Conservation (phyloP, 169 alveolate species). For the Cryptosporidium canis region DNA sequence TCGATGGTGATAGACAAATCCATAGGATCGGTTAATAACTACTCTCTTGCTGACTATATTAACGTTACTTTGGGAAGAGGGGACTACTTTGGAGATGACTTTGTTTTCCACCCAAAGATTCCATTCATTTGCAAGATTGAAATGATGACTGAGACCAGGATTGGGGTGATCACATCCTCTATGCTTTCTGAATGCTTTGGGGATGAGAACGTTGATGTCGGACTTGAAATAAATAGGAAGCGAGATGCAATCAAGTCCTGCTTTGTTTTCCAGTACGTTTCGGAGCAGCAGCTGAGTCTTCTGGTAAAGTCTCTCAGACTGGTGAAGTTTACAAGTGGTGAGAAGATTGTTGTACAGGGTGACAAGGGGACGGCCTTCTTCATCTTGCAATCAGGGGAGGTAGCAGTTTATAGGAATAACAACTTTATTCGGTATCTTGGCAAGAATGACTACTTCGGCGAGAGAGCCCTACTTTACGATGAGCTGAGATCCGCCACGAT, state of each 20-base stretch:
- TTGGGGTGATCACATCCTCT: slow-evolving; percentile 56
- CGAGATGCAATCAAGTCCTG: slow-evolving; percentile 60
- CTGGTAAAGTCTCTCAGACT: slow-evolving; percentile 50
- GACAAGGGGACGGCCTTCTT: slow-evolving; percentile 90
- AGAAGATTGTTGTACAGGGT: slow-evolving; percentile 90
- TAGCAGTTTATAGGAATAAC: slow-evolving; percentile 85
- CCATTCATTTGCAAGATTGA: slow-evolving; percentile 85
- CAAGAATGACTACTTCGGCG: slow-evolving; percentile 94
- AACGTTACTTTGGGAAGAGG: slow-evolving; percentile 86
- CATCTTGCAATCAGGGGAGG: slow-evolving; percentile 92
- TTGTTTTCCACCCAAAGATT: slow-evolving; percentile 84
- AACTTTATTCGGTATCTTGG: slow-evolving; percentile 87
- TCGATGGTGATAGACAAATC: slow-evolving; percentile 54
- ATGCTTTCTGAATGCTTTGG: slow-evolving; percentile 70
- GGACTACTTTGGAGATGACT: slow-evolving; percentile 93
- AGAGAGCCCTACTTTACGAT: slow-evolving; percentile 91
- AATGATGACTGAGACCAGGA: slow-evolving; percentile 75
- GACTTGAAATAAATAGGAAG: slow-evolving; percentile 60
- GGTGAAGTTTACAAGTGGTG: slow-evolving; percentile 85
- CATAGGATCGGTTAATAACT: slow-evolving; percentile 25
- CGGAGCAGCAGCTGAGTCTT: slow-evolving; percentile 67
- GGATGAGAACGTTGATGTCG: slow-evolving; percentile 64
- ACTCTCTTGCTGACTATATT: slow-evolving; percentile 28
- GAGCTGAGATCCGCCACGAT: slow-evolving; percentile 93
- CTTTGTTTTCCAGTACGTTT: slow-evolving; percentile 72